A percentile compares a stretch with the other conserved stretches of the same genome.
Conservation (phyloP, 225 moss, liverwort and hornwort species). For the Polytrichum commune region DNA sequence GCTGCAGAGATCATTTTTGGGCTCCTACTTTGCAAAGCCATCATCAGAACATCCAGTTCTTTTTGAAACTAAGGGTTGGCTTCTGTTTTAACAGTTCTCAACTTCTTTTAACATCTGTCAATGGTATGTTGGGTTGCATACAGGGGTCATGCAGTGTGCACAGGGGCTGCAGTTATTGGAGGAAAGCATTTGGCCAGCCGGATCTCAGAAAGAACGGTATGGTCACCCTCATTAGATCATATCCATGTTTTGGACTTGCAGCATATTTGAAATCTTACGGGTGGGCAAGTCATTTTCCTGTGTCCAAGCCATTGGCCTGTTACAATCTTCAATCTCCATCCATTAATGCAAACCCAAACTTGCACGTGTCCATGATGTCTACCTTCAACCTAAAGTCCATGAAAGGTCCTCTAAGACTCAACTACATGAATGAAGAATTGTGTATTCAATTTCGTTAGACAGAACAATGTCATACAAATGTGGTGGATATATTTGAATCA, state of each 20-base stretch:
- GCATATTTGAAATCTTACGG: not conserved
- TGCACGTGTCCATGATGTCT: not conserved
- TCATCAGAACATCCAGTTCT: too few relatives aligned
- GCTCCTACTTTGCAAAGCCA: too few relatives aligned
- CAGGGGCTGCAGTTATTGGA: slow-evolving; percentile 83
- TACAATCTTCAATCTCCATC: too few relatives aligned
- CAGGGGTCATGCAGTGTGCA: slow-evolving; percentile 87
- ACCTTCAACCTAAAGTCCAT: too few relatives aligned
- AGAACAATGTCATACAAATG: not conserved
- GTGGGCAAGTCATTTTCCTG: too few relatives aligned
- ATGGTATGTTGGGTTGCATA: not conserved
- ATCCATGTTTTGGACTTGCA: not conserved
- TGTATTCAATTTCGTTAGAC: not conserved
- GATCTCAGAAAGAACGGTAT: slow-evolving; percentile 87
- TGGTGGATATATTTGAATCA: not conserved
- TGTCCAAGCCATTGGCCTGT: not conserved
- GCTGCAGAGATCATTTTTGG: not conserved
- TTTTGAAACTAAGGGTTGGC: too few relatives aligned
- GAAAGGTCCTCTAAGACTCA: too few relatives aligned
- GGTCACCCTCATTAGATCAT: slow-evolving; percentile 1
- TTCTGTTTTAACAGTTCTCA: too few relatives aligned
- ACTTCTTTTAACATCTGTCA: not conserved
- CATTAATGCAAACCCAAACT: not conserved
- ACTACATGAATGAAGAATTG: not conserved
- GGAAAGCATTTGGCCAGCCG: slow-evolving; percentile 87